Base-by-base conservation (phyloP, 225 moss, liverwort and hornwort species). In the Antitrichia curtipendula region DNA sequence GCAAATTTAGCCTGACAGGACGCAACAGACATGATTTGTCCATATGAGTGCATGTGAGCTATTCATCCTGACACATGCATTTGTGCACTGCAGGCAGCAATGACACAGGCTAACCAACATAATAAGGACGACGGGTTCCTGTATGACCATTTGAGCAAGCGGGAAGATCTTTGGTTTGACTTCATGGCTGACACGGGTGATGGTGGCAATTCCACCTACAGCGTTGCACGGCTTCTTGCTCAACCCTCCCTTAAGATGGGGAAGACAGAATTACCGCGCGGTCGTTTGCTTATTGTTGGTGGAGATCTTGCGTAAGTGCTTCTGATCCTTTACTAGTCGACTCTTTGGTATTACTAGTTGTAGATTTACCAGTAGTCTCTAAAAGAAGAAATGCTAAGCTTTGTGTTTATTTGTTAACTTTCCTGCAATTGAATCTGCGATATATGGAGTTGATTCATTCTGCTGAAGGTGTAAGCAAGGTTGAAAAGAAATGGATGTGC, bases 111-210 rank as follows among this genome's bases (percentile, higher is more conserved):
- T 78, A 96, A 97, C 80, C 95, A 95, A 64, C 90, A 93, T 73
- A 91, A 84, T 58, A 93, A 94, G 85, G 92, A 95, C 61, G 95
- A 95, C 66, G 93, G 93, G 56, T 91, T 91, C 50, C 41, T 94
- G 63, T 96, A 96, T 85, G 93, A 89, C 54, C 94, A 99, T 88
- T 90, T 97, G 84, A 95, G 95, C 91, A 92, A 92, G 82, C 95
- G 94, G 66, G 91, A 95, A 87, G 96, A 96, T 36, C 95, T 99
- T 82, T 99, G 99, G 99, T 99, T 99, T 92, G 99, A 99, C 81
- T 97, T 99, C 83, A 99, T 99, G 99, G 99, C 99, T 84, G 99
- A 99, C 91, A 99, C 99, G 32, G 99, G 99, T 89, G 99, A 99
- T 92, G 99, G 99, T 88, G 99, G 99, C 65, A 99, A 99, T 93